Base-by-base conservation (phyloP, 2,329 filamentous ascomycete species). In the Lecanicillium sp. region DNA sequence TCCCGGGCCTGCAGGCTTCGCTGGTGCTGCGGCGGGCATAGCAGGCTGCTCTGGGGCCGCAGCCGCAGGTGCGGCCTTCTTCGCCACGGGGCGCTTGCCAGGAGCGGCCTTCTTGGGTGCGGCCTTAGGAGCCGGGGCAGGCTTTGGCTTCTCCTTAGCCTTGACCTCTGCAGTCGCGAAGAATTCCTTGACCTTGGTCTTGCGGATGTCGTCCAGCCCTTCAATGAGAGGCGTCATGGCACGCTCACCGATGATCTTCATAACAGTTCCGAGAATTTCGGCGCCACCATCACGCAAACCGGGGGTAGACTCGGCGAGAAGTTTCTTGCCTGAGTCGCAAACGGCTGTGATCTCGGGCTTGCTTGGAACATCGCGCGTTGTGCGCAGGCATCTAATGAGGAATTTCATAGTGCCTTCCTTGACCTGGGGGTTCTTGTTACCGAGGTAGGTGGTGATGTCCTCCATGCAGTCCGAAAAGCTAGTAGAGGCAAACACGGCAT, bases 241-340 rank as follows among this genome's bases (percentile, higher is more conserved):
- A 49, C 93, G 82, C 66, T 98, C 94, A 35, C 93, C 91, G 71
- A 97, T 87, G 48, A 98, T 97, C 71, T 97, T 98, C 93, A 96
- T 97, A 42, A 98, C 67, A 0, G 90, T 95, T 54, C 94, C 93
- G 3, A 98, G 73, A 27, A 93, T 83, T 65, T 98, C 93, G 12
- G 90, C 90, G 64, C 90, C 93, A 24, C 89, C 90, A 41, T 91
- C 85, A 67, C 93, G 82, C 51, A 95, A 80, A 3, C 78, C 84
- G 58, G 94, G 90, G 56, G 84, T 90, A 0, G 88, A 91, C 63
- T 98, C 93, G 0, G 90, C 84, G 14, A 98, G 74, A 7, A 97
- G 73, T 66, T 95, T 97, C 60, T 91, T 96, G 23, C 83, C 84
- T 1, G 83, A 79, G 58, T 97, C 93, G n/a, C 90, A 87, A 46